Percentiles rank a stretch among this genome's conserved stretches.
Evolutionary conservation across 2,329 filamentous ascomycete species (phyloP).

Genomic region (Fusarium zealandicum): DNA sequence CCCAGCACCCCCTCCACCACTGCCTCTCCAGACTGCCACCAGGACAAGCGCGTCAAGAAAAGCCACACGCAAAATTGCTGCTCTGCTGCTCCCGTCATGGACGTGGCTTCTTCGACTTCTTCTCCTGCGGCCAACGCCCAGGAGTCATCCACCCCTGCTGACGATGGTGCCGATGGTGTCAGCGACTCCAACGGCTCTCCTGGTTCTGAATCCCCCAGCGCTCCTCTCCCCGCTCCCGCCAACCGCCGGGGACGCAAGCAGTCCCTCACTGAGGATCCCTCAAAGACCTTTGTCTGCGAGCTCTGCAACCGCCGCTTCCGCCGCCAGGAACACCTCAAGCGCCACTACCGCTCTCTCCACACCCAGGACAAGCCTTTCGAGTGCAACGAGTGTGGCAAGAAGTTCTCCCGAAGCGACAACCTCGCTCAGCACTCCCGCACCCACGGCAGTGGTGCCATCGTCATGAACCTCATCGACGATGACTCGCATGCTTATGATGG

Average conservation of each 20-base stretch:
- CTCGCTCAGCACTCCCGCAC: conserved; percentile 94
- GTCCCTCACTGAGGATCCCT: conserved; percentile 95
- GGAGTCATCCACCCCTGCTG: conserved; percentile 46
- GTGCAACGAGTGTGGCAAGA: conserved; percentile 98
- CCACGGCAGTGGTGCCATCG: conserved; percentile 86
- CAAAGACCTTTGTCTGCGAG: conserved; percentile 97
- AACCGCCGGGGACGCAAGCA: conserved; percentile 98
- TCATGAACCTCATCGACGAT: conserved; percentile 86
- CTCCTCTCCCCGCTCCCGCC: conserved; percentile 62
- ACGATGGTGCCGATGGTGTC: conserved; percentile 47
- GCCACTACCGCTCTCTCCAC: conserved; percentile 97
- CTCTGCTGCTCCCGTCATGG: conserved; percentile 51
- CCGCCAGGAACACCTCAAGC: conserved; percentile 97
- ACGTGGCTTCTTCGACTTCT: conserved; percentile 48
- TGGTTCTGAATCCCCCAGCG: conserved; percentile 55
- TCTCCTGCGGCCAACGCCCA: conserved; percentile 48
- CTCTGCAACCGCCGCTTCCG: conserved; percentile 97
- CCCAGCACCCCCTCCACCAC: conserved; percentile 62
- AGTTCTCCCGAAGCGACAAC: conserved; percentile 98
- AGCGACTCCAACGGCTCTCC: conserved; percentile 50
- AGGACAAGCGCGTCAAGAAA: conserved; percentile 66
- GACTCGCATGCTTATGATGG: conserved; percentile 56
- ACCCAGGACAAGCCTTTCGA: conserved; percentile 99
- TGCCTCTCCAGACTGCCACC: conserved; percentile 57
- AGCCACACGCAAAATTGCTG: conserved; percentile 54